Conservation (phyloP, 1,139 yeast species). For the Blastobotrys ciferrii region DNA sequence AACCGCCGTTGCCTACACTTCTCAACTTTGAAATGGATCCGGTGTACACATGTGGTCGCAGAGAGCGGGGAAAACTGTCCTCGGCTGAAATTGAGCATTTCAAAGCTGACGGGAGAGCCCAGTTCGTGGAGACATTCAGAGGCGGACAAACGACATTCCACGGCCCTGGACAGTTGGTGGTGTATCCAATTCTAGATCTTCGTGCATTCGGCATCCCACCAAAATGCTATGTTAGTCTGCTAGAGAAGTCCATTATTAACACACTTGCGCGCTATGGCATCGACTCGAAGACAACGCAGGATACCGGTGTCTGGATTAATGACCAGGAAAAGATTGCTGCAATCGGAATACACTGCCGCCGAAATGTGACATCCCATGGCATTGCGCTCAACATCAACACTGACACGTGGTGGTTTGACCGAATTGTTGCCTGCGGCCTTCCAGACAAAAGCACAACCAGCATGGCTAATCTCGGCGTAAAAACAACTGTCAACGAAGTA, state of each 20-base stretch:
- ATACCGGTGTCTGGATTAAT: conserved; percentile 81
- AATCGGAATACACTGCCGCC: conserved; percentile 80
- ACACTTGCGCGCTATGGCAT: conserved; percentile 49
- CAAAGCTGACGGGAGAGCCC: conserved; percentile 39
- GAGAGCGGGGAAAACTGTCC: conserved; percentile 55
- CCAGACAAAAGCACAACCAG: conserved; percentile 59
- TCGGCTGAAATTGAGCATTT: conserved; percentile 35
- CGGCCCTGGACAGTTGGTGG: conserved; percentile 91
- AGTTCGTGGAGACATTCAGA: conserved; percentile 71
- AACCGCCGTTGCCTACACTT: conserved; percentile 48
- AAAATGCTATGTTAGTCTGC: conserved; percentile 68
- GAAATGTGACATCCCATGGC: conserved; percentile 88
- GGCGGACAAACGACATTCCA: conserved; percentile 99
- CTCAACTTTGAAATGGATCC: conserved; percentile 80
- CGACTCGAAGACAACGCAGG: conserved; percentile 53
- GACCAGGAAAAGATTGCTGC: conserved; percentile 75
- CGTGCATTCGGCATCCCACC: conserved; percentile 61
- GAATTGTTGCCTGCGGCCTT: conserved; percentile 82
- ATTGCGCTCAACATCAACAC: conserved; percentile 77
- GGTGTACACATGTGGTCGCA: conserved; percentile 85
- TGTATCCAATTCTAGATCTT: conserved; percentile 78
- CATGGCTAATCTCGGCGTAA: conserved; percentile 36
- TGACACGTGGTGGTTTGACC: conserved; percentile 66
- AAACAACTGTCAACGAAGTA: conserved; percentile 42
- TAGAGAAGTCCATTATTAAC: conserved; percentile 63